phyloP scores from a whole-genome alignment of 75 land plant species.

The Pinus tabuliformis region DNA sequence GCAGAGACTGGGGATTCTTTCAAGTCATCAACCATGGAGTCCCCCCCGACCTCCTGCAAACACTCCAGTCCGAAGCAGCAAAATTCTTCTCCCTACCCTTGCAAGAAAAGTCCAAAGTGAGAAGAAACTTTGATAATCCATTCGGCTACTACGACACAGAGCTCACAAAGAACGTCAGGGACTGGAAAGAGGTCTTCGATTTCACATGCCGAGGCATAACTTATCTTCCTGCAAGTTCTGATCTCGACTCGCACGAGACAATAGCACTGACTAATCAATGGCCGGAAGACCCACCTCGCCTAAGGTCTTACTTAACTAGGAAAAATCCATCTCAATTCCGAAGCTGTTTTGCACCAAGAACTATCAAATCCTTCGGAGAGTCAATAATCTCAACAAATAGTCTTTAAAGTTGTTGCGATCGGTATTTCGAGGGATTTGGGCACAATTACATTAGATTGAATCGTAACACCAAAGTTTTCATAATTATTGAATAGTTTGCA shows the following conservation, averaged over 20 bases:
- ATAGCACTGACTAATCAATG: constrained; percentile 45
- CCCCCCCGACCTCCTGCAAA: constrained; percentile 32
- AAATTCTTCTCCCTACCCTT: constrained; percentile 56
- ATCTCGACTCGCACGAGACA: constrained; percentile 10
- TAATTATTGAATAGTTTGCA: neutral
- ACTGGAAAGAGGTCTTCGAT: constrained; percentile 95
- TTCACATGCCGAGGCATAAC: constrained; percentile 21
- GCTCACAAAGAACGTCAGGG: constrained; percentile 86
- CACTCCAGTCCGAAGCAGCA: constrained; percentile 32
- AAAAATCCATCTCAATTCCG: too few relatives aligned
- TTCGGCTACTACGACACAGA: constrained; percentile 79
- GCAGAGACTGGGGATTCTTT: constrained; percentile 85
- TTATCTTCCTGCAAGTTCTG: constrained; percentile 25
- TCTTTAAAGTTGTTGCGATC: constrained; percentile 8
- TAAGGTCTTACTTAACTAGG: constrained; percentile 34
- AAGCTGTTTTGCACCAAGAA: too few relatives aligned
- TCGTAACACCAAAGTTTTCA: neutral
- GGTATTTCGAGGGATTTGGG: neutral
- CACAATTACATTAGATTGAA: neutral
- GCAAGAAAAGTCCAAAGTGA: constrained; percentile 47
- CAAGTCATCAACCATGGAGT: constrained; percentile 88
- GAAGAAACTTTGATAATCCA: constrained; percentile 49
- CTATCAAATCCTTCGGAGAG: too few relatives aligned
- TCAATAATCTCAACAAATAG: too few relatives aligned
- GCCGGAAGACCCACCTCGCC: constrained; percentile 46